These are phyloP conservation scores for Aspergillus saccharolyticus DNA, from an alignment of 495 filamentous ascomycete genomes.

Conservation along the genomic window DNA sequence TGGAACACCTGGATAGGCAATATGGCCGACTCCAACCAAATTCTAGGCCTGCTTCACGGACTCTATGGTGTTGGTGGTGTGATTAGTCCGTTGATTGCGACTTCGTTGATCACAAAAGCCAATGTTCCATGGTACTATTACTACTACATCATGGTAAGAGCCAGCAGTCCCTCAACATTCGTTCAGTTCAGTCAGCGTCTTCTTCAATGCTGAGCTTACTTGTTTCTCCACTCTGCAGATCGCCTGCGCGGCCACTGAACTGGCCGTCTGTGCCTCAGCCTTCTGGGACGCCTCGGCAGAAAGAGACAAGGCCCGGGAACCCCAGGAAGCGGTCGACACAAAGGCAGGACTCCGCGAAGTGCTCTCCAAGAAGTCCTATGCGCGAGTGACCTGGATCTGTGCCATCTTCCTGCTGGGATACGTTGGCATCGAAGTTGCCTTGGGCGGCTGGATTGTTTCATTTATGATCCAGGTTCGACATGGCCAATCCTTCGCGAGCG, in stretches of 20 bases:
- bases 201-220: slow-evolving; percentile 52
- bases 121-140: slow-evolving; percentile 52
- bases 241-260: slow-evolving; percentile 8
- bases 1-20: slow-evolving; percentile 65
- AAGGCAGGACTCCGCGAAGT: slow-evolving; percentile 50
- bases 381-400: slow-evolving; percentile 66
- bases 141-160: slow-evolving; percentile 58
- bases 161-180: no score
- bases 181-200: no score
- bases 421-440: slow-evolving; percentile 78
- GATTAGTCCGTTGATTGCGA: slow-evolving; percentile 52
- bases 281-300: slow-evolving; percentile 9
- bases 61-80: slow-evolving; percentile 56
- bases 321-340: slow-evolving; percentile 26
- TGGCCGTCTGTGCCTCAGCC: slow-evolving; percentile 1
- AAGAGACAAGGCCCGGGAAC: not conserved
- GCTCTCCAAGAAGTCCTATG: slow-evolving; percentile 42
- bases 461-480: slow-evolving; percentile 60
- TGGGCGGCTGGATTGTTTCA: slow-evolving; percentile 67
- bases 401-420: slow-evolving; percentile 74
- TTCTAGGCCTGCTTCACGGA: slow-evolving; percentile 54
- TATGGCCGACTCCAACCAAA: slow-evolving; percentile 57
- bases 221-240: slow-evolving; percentile 27
- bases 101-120: slow-evolving; percentile 49
- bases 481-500: slow-evolving; percentile 49